Base-by-base conservation (phyloP, 2,329 filamentous ascomycete genomes). In the Cordyceps farinosa region DNA sequence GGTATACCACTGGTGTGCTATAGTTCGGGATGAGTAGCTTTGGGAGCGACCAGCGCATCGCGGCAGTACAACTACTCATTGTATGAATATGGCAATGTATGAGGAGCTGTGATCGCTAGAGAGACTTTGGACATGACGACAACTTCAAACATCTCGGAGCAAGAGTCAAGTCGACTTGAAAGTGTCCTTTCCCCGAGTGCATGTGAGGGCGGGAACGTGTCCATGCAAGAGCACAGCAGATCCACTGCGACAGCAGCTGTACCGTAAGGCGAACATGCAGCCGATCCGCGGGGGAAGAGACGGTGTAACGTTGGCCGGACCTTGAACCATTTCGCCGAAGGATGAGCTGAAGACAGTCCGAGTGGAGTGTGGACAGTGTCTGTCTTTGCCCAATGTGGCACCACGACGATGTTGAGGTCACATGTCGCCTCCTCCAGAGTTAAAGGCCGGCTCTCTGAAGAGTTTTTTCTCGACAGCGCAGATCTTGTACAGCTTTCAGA, bases 401-500 rank as follows among this genome's bases (percentile, higher is more conserved):
- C 40, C 38, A 44, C 29, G 17, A n/a, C 30, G 15, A 51, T 15
- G 10, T 36, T 9, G n/a, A 3, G 1, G 17, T 30, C 29, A 55
- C 53, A 22, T 55, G 53, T 15, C 27, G 15, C 38, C 27, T 22
- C 22, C 22, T 22, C 22, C 22, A 22, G 22, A 22, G 22, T 22
- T 22, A 22, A 22, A 22, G 22, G 22, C 22, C 22, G 22, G 22
- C 22, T 22, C 22, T 22, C 22, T 22, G 22, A 22, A 22, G 22
- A 22, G 22, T 22, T 1, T 22, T 8, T 40, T 13, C 10, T 15
- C 3, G 40, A 32, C 9, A 32, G 30, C 30, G 54, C 30, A 57
- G 54, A 57, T 57, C 54, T 17, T 15, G 40, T 36, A 7, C 42
- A 47, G n/a, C 30, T 57, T 57, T 45, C 54, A 36, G 54, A n/a